Conservation (phyloP, 371 early-diverging fungal genomes). For the Capillidium heterosporum region DNA sequence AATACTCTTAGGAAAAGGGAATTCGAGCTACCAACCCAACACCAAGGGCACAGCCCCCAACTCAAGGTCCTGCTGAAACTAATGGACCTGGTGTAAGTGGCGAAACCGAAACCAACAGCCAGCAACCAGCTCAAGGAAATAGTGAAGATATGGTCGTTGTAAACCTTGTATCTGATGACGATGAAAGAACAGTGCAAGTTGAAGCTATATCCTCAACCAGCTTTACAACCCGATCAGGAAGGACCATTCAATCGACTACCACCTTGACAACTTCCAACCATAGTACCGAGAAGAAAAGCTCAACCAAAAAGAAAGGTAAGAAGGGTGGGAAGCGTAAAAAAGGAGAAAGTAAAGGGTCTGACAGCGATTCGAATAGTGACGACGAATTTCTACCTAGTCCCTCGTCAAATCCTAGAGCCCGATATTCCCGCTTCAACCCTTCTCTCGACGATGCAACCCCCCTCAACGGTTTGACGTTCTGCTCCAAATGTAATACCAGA, state of each 20-base stretch:
- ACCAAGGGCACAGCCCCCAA: neutral
- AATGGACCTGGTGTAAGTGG: neutral
- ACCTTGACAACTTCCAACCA: no score
- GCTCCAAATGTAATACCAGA: neutral
- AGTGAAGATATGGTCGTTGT: neutral
- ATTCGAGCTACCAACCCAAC: neutral
- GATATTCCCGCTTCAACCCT: neutral
- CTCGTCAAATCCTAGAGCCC: neutral
- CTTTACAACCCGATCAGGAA: neutral
- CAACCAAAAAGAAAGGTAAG: no score
- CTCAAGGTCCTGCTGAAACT: neutral
- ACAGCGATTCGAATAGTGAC: neutral
- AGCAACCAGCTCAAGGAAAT: neutral
- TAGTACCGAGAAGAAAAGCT: no score
- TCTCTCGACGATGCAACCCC: neutral
- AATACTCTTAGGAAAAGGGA: conserved; percentile 1
- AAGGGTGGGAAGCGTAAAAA: neutral
- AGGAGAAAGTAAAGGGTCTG: neutral
- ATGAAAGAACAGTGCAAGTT: neutral
- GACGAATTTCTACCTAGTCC: neutral
- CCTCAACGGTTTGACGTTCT: neutral
- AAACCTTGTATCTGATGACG: neutral
- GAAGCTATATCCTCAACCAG: neutral
- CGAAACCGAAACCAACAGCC: neutral
- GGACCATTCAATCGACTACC: neutral